These are phyloP conservation scores for Gypsophila paniculata DNA, from an alignment of 179 eudicot species.

Conservation along the genomic window DNA sequence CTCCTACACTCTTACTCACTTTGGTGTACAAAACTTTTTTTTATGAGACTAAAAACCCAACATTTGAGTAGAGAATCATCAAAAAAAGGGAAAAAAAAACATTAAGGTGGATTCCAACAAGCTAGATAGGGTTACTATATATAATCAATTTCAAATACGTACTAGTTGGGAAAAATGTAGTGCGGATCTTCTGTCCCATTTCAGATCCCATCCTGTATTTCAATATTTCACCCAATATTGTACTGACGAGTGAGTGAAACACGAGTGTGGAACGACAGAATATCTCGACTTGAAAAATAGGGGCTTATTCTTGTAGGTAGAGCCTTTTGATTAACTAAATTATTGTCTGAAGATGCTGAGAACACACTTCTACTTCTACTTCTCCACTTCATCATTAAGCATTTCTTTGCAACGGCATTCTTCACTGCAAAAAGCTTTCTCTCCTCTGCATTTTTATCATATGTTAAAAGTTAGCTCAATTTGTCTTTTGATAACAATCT, in stretches of 20 bases:
- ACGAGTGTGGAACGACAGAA: too few species aligned
- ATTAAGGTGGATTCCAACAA: constrained; percentile 17
- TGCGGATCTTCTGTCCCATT: too few species aligned
- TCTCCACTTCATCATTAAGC: constrained; percentile 54
- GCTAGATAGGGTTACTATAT: constrained; percentile 17
- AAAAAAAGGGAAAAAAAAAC: neutral
- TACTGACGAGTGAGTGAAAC: too few species aligned
- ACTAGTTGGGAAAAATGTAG: constrained; percentile 19
- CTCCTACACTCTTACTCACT: constrained; percentile 16
- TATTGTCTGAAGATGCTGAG: constrained; percentile 27
- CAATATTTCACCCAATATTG: too few species aligned
- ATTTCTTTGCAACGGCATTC: constrained; percentile 83
- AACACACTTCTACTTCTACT: constrained; percentile 21
- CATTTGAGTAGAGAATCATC: constrained; percentile 19
- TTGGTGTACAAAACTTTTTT: constrained; percentile 28
- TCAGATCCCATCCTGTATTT: too few species aligned
- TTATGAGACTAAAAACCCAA: constrained; percentile 20
- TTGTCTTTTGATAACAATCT: too few species aligned
- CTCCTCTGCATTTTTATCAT: constrained; percentile 59
- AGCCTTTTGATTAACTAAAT: neutral
- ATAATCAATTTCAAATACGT: constrained; percentile 7
- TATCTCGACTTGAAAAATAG: neutral
- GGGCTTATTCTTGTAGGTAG: constrained; percentile 12
- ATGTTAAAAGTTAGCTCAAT: neutral
- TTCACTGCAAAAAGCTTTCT: constrained; percentile 74